Percentiles rank a stretch among this genome's conserved stretches.
These are phyloP conservation scores for Hygrophoropsis aurantiaca DNA, from an alignment of 768 basidiomycete genomes.

Conservation along the genomic window DNA sequence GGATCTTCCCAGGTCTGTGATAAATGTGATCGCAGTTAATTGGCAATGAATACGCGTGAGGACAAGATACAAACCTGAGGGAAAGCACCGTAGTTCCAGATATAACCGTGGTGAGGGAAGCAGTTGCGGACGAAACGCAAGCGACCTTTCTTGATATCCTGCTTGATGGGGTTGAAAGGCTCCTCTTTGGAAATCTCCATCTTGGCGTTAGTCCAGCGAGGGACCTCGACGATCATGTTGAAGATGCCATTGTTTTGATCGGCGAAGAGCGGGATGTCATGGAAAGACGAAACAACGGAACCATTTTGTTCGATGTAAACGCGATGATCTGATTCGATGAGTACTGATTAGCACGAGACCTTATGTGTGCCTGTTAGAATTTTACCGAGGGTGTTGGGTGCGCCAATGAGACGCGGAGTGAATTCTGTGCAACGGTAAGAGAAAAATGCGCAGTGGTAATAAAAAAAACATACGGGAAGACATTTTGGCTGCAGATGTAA, in stretches of 20 bases:
- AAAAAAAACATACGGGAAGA: conserved; percentile 46
- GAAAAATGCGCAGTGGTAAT: conserved; percentile 12
- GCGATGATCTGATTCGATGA: conserved; percentile 74
- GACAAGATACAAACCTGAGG: conserved; percentile 67
- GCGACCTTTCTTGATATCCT: conserved; percentile 96
- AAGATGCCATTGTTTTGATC: conserved; percentile 93
- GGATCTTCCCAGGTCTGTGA: conserved; percentile 98
- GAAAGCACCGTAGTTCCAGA: conserved; percentile 99
- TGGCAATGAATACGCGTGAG: neutral
- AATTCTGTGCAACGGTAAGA: conserved; percentile 46
- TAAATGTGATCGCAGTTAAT: neutral
- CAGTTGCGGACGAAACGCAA: conserved; percentile 98
- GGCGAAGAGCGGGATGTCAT: conserved; percentile 97
- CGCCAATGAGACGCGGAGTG: conserved; percentile 76
- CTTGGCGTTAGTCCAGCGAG: conserved; percentile 99
- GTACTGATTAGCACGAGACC: conserved; percentile 17
- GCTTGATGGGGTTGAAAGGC: conserved; percentile 99
- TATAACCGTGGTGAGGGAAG: conserved; percentile 99
- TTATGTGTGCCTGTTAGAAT: conserved; percentile 7
- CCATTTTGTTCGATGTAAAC: conserved; percentile 92
- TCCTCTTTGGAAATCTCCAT: conserved; percentile 99
- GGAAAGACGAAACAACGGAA: conserved; percentile 81
- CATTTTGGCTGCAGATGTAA: conserved; percentile 54
- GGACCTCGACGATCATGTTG: conserved; percentile 99
- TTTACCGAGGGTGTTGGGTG: conserved; percentile 91